Evolutionary conservation across 495 filamentous ascomycete genomes (phyloP).

Genomic region (Hypoxylon cercidicola): DNA sequence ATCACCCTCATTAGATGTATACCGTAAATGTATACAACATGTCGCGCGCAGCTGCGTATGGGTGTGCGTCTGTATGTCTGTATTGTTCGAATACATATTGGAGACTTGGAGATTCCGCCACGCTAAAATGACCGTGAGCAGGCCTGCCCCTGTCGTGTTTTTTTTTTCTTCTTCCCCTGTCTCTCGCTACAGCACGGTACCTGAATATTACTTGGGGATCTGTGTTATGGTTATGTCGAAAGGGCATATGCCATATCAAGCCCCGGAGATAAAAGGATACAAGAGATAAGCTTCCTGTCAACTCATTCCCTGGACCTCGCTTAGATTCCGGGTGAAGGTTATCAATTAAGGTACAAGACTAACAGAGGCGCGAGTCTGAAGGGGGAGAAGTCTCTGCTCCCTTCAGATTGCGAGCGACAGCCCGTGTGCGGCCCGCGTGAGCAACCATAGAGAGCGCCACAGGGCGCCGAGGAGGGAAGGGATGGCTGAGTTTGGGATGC

Average conservation of each 20-base stretch:
- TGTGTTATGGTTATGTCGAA: slow-evolving; percentile 6
- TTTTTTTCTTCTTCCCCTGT: slow-evolving; percentile 20
- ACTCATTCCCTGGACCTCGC: slow-evolving; percentile 6
- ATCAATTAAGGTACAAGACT: slow-evolving; percentile 6
- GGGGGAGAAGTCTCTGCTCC: slow-evolving; percentile 22
- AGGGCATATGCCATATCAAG: slow-evolving; percentile 18
- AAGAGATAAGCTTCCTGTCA: slow-evolving; percentile 14
- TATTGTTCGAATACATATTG: slow-evolving; percentile 22
- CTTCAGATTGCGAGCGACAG: slow-evolving; percentile 29
- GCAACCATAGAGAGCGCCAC: slow-evolving; percentile 11
- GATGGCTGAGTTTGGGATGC: slow-evolving; percentile 23
- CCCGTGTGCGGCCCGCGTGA: slow-evolving; percentile 10
- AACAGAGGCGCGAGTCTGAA: slow-evolving; percentile 35
- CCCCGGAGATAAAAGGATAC: slow-evolving; percentile 7
- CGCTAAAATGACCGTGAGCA: slow-evolving; percentile 29
- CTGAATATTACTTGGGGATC: slow-evolving; percentile 20
- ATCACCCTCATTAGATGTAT: slow-evolving; percentile 17
- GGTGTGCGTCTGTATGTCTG: slow-evolving; percentile 9
- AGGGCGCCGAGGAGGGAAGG: slow-evolving; percentile 24
- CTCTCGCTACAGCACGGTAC: slow-evolving; percentile 13
- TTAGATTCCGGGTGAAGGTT: slow-evolving; percentile 26
- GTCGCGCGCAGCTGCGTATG: not conserved
- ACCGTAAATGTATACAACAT: not conserved
- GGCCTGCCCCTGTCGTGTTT: slow-evolving; percentile 33
- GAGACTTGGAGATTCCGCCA: slow-evolving; percentile 37